These are phyloP conservation scores for Eimeria brunetti DNA, from an alignment of 169 alveolate species.

Conservation along the genomic window DNA sequence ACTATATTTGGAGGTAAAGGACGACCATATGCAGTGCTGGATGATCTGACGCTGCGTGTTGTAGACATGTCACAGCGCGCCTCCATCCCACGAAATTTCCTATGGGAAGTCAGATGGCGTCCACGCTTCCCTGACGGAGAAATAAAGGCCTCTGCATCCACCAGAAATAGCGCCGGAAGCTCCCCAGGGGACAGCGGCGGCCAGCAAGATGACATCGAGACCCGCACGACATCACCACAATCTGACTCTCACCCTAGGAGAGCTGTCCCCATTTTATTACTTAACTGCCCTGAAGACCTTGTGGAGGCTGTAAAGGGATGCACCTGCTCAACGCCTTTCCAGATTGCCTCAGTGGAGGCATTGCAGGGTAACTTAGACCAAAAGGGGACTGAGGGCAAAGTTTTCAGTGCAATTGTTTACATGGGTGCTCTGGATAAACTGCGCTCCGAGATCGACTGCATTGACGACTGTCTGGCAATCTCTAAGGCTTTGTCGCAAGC, in stretches of 20 bases:
- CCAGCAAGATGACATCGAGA: constrained; percentile 6
- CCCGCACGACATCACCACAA: constrained; percentile 47
- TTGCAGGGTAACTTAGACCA: not conserved
- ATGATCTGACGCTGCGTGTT: constrained; percentile 32
- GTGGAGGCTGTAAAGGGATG: constrained; percentile 11
- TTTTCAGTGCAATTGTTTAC: not conserved
- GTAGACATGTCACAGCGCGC: constrained; percentile 49
- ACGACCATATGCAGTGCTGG: not conserved
- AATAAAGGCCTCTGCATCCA: not conserved
- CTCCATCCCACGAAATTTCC: constrained; percentile 44
- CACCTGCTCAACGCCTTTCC: constrained; percentile 8
- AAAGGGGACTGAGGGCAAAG: constrained; percentile 20
- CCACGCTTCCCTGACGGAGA: constrained; percentile 3
- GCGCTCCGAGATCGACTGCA: constrained; percentile 24
- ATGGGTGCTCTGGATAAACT: constrained; percentile 41
- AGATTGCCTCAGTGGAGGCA: constrained; percentile 18
- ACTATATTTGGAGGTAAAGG: constrained; percentile 39
- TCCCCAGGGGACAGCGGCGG: constrained; percentile 32
- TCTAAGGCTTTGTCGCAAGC: constrained; percentile 36
- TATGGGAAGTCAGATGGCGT: constrained; percentile 66
- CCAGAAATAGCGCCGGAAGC: not conserved
- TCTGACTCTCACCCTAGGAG: constrained; percentile 18
- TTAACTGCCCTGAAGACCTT: not conserved
- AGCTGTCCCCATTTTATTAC: constrained; percentile 13
- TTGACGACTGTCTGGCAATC: constrained; percentile 20